Base-by-base conservation (phyloP, 768 basidiomycete species). In the Hemileccinum impolitum region DNA sequence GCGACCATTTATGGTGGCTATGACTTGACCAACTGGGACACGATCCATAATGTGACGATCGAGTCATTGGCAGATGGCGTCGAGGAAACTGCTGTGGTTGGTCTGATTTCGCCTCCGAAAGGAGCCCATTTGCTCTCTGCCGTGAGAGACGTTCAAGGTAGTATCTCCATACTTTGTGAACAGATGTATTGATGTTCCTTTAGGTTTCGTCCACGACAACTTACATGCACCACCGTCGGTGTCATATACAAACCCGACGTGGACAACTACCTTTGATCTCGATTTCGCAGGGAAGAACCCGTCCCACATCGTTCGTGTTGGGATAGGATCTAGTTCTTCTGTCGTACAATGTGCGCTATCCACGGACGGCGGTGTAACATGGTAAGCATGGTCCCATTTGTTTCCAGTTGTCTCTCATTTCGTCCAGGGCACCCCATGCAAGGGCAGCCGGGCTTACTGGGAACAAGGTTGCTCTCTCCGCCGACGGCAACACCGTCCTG, bases 1-100 rank as follows among this genome's bases (percentile, higher is more conserved):
- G 75, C 70, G 13, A 85, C 84, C 4, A 73, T 86, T 34, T 78
- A 81, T 38, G 83, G 83, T 9, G 79, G 81, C 6, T 76, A 72
- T 43, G 78, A 83, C 52, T 65, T 82, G 31, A 68, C 71, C 23
- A 71, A 74, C 47, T 86, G 83, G 84, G 83, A 85, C 58, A 72
- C 75, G 0, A 58, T 55, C 3, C 82, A 76, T 60, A 84, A 81
- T 48, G 54, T 86, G 21, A 78, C 81, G 0, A 65, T 86, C 46
- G 71, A 78, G 42, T 78, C 79, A 0, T 67, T 84, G 28, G 83
- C 84, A 1, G 77, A 82, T 55, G 84, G 84, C 5, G 71, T 86
- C 14, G 84, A 86, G 66, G 81, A 86, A 61, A 81, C 77, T 0
- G 71, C 82, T 12, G 72, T 85, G 4, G 73, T 73, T 48, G 76